A percentile compares a stretch with the other conserved stretches of the same genome.
phyloP scores from a whole-genome alignment of 345 rosid genomes.

The Pugionium dolabratum region DNA sequence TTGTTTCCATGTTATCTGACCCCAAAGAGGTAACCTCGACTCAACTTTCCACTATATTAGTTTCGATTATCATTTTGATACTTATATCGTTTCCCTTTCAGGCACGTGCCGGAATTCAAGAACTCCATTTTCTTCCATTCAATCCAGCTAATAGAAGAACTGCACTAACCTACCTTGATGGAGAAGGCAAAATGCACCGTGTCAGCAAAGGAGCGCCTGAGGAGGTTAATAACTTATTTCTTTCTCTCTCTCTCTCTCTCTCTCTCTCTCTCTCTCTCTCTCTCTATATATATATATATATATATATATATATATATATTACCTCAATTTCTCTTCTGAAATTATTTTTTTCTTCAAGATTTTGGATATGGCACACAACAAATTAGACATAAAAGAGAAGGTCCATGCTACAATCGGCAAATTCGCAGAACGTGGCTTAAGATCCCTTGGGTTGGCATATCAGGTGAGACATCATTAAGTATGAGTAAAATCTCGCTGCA shows the following conservation, averaged over 20 bases:
- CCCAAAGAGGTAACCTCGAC: constrained; percentile 68
- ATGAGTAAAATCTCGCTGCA: too few species aligned
- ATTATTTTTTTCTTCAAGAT: constrained; percentile 36
- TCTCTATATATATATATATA: too few species aligned
- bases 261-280: too few species aligned
- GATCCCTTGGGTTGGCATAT: constrained; percentile 62
- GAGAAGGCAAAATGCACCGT: constrained; percentile 69
- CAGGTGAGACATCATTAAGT: constrained; percentile 44
- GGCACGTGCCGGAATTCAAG: constrained; percentile 87
- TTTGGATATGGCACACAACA: constrained; percentile 57
- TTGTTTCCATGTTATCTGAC: constrained; percentile 82
- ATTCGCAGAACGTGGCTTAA: constrained; percentile 64
- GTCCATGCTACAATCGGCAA: constrained; percentile 54
- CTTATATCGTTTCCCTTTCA: constrained; percentile 21
- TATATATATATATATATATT: too few species aligned
- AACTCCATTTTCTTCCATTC: constrained; percentile 91
- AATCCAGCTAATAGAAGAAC: constrained; percentile 97
- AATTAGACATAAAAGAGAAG: constrained; percentile 45
- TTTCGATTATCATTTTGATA: background rate
- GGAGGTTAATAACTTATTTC: constrained; percentile 48
- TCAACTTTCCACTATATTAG: too few species aligned
- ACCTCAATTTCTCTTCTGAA: background rate
- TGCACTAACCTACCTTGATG: constrained; percentile 74
- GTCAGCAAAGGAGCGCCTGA: constrained; percentile 99
- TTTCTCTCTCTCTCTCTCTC: constrained; percentile 6